Percentiles rank a stretch among this genome's conserved stretches.
Conservation (phyloP, 2,329 filamentous ascomycete species). For the Alternaria gansuensis region DNA sequence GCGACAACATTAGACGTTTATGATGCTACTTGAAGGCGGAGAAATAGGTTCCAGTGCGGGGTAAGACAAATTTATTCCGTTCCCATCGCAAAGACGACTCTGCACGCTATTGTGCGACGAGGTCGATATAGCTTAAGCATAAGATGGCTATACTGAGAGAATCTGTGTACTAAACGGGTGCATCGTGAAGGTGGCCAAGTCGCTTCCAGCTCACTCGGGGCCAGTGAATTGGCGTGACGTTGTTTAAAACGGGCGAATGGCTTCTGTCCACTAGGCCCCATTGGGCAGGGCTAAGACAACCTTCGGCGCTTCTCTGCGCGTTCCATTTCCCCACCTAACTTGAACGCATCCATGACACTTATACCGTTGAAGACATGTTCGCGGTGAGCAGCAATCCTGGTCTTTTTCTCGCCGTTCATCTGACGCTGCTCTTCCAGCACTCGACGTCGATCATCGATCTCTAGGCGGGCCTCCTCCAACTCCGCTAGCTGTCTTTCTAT, state of each 20-base stretch:
- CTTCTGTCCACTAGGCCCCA: not conserved
- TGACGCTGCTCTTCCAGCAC: too few species aligned
- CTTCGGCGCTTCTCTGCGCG: not conserved
- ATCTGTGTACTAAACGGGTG: not conserved
- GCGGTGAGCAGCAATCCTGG: not conserved
- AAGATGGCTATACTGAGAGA: not conserved
- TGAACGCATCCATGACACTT: not conserved
- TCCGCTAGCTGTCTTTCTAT: not conserved
- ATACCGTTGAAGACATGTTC: not conserved
- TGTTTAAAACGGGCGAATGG: too few species aligned
- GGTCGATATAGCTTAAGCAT: not conserved
- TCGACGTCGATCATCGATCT: not conserved
- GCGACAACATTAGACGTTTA: not conserved
- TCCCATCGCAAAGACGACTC: not conserved
- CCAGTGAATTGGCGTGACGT: not conserved
- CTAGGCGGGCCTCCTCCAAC: not conserved
- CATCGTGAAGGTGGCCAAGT: not conserved
- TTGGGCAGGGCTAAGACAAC: not conserved
- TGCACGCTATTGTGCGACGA: too few species aligned
- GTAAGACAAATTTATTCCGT: not conserved
- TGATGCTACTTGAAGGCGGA: not conserved
- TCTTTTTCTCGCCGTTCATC: not conserved
- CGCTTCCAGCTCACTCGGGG: not conserved
- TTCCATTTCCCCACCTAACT: not conserved
- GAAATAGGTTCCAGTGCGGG: slow-evolving; percentile 1